Evolutionary conservation across 2,329 filamentous ascomycete species (phyloP), one percentile per base, ranked within the genome.

Genomic region (Nemania diffusa): DNA sequence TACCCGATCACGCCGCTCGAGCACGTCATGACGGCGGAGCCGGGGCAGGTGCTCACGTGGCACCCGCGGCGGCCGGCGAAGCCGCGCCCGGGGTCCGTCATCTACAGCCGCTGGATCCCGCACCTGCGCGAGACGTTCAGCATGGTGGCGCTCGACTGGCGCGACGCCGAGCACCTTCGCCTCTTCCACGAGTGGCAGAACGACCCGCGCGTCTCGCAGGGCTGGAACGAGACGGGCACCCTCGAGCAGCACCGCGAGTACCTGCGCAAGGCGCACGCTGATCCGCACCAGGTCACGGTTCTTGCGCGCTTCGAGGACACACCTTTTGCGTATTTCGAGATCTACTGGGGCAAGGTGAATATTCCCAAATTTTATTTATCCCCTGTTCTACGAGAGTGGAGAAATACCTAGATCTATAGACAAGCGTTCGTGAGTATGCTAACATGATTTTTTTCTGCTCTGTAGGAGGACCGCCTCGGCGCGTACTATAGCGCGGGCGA

Each of bases 151-250:
- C 84, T 95, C 1, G 90, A 94, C 77, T 92, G 87, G 79, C 75
- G 84, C 34, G 82, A 92, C 73, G 75, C 81, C 1, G 83, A 87
- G 73, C 91, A 95, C 78, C 80, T 94, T 57, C 80, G 83, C 17
- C 83, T 93, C 5, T 94, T 95, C 82, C 89, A 94, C 79, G 84
- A 84, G 64, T 95, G 92, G 92, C 92, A 94, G 79, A 95, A 95
- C 75, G 92, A 94, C 75, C 92, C 92, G 59, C 90, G 92, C 57
- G 92, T 95, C 34, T 91, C 91, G 3, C 87, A 90, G 74, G 91
- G 91, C 3, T 94, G 92, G 92, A 92, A 93, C 75, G 89, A 92
- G 81, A 92, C 90, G 1, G 92, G 92, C 34, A 91, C 91, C 1
- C 79, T 92, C 55, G 91, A 92, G 32, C 85, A 94, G 77, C 92